Evolutionary conservation across 192 early-diverging fungal species (phyloP).

Genomic region (Pilaira anomala): DNA sequence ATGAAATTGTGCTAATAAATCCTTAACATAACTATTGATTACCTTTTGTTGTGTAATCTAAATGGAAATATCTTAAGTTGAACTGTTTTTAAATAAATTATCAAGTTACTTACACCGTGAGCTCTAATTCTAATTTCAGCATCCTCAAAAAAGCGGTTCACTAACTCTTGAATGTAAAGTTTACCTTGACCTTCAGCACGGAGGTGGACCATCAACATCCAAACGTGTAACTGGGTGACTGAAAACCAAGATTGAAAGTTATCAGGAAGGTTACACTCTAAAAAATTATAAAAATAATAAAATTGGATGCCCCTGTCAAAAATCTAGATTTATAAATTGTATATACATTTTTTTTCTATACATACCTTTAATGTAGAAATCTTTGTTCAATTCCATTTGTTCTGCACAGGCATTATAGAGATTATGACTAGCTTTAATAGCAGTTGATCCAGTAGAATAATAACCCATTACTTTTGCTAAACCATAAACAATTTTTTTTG

Average conservation of each 20-base stretch:
- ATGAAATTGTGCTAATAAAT: slow-evolving; percentile 80
- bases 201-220: slow-evolving; percentile 88
- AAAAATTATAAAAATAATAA: slow-evolving; percentile 15
- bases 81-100: not conserved
- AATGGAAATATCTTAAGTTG: no score
- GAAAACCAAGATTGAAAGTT: slow-evolving; percentile 96
- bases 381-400: slow-evolving; percentile 44
- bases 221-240: slow-evolving; percentile 86
- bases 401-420: slow-evolving; percentile 49
- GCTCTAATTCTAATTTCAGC: slow-evolving; percentile 79
- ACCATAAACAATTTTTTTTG: slow-evolving; percentile 40
- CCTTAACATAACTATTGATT: slow-evolving; percentile 70
- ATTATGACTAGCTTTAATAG: slow-evolving; percentile 47
- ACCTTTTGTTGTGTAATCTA: slow-evolving; percentile 70
- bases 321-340: slow-evolving; percentile 3
- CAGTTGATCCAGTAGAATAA: slow-evolving; percentile 49
- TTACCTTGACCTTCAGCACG: slow-evolving; percentile 69
- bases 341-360: not conserved
- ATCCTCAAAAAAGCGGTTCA: slow-evolving; percentile 86
- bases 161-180: slow-evolving; percentile 82
- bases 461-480: slow-evolving; percentile 50
- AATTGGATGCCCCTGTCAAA: not conserved
- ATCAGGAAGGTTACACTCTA: slow-evolving; percentile 68
- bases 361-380: slow-evolving; percentile 51
- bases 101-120: slow-evolving; percentile 65